Evolutionary conservation across 306 rosid species (phyloP), one percentile per base, ranked within the genome.

Genomic region (Corylus heterophylla): DNA sequence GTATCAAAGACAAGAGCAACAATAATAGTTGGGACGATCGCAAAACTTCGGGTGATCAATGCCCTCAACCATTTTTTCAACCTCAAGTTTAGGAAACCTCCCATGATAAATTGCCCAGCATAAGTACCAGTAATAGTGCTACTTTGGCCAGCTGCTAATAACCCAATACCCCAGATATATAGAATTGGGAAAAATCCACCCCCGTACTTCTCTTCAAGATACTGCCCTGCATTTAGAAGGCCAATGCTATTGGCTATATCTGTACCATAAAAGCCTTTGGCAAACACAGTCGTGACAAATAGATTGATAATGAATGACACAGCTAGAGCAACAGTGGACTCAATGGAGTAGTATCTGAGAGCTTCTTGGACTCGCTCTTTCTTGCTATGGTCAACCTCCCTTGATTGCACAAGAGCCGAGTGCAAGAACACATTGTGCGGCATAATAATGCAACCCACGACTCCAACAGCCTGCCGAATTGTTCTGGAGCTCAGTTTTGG

Each of bases 91-190:
- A 96, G 85, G 79, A 96, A 96, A 54, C 99, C 99, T 18, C 97
- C 97, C 99, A 96, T 96, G 80, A 96, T 96, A 78, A 96, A 96
- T 75, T 96, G 99, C n/a, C 99, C 99, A 11, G 99, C 98, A 83
- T 96, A 96, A 71, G 99, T 96, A 54, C 99, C 98, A 11, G 99
- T 96, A 59, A 96, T 93, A 54, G 99, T 96, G 83, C 99, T 95
- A 79, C 99, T 96, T 77, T 96, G 99, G 14, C 99, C 99, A 1
- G 99, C 98, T 17, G 99, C 99, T 78, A 96, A 86, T 74, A 96
- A 82, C 56, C 99, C 98, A 49, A 96, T 87, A 73, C 85, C 98
- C 99, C 99, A 96, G 73, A 96, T 91, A 78, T 96, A 96, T 58
- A 96, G 76, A 79, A 96, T 93, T 7, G 99, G 99, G 71, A 96